Conservation (phyloP, 2,329 filamentous ascomycete genomes). For the Fusarium poae region DNA sequence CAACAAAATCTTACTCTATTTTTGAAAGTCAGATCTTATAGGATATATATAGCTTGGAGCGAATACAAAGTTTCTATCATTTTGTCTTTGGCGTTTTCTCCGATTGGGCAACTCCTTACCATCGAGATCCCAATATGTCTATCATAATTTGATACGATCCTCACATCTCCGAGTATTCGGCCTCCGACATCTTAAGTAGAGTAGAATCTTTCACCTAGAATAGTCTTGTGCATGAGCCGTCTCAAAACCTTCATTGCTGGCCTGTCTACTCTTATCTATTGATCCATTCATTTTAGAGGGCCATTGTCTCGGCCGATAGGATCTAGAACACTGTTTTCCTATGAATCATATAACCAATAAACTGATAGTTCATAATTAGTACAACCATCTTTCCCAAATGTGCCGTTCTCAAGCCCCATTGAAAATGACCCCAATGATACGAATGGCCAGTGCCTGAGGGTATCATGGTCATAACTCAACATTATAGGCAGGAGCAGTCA, state of each 20-base stretch:
- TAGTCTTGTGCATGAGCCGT: background rate
- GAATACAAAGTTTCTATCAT: no score
- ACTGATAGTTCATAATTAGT: background rate
- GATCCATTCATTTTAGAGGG: no score
- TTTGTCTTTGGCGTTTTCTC: background rate
- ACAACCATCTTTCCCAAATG: background rate
- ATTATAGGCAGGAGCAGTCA: constrained; percentile 8
- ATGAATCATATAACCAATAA: background rate
- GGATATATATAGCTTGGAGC: background rate
- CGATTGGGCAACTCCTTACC: background rate
- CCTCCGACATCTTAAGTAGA: background rate
- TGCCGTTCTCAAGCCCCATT: rapidly evolving
- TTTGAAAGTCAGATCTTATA: background rate
- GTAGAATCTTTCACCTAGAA: background rate
- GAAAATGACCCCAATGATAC: background rate
- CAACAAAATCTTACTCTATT: background rate
- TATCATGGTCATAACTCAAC: constrained; percentile 2
- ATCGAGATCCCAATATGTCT: background rate
- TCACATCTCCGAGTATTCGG: background rate
- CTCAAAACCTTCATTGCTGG: background rate
- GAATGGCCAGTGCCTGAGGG: background rate
- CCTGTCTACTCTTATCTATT: background rate
- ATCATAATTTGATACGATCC: no score
- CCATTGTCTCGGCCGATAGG: background rate
- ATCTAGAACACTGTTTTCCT: no score